Conservation (phyloP, 2,329 filamentous ascomycete genomes). For the Arthrinium puccinioides region DNA sequence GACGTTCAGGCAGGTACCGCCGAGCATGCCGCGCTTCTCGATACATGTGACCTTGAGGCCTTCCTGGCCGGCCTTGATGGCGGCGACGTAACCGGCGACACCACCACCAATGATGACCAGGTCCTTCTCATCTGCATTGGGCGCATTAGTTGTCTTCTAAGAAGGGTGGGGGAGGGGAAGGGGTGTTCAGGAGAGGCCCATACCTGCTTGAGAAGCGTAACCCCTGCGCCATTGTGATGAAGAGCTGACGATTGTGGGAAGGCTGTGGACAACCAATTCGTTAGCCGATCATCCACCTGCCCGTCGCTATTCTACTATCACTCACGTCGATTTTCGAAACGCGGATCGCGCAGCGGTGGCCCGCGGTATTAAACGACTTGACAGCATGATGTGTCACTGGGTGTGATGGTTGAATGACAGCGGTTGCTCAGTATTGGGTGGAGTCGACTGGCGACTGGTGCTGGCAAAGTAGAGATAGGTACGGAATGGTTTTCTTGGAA, state of each 20-base stretch:
- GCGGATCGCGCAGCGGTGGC: constrained; percentile 49
- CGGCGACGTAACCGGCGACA: constrained; percentile 96
- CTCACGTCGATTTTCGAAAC: constrained; percentile 48
- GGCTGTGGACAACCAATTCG: constrained; percentile 27
- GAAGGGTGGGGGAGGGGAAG: constrained; percentile 25
- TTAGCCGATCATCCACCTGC: constrained; percentile 4
- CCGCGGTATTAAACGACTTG: constrained; percentile 54
- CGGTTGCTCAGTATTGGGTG: too few relatives aligned
- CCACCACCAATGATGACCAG: constrained; percentile 96
- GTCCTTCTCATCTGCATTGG: constrained; percentile 75
- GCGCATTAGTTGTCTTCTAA: constrained; percentile 36
- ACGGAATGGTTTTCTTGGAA: too few relatives aligned
- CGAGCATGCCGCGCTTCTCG: constrained; percentile 92
- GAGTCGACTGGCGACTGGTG: too few relatives aligned
- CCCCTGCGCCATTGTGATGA: constrained; percentile 48
- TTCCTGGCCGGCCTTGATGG: constrained; percentile 97
- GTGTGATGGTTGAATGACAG: too few relatives aligned
- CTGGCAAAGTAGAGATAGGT: too few relatives aligned
- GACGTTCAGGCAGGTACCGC: constrained; percentile 96
- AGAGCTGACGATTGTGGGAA: constrained; percentile 40
- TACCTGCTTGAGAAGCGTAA: constrained; percentile 52
- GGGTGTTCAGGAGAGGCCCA: background rate
- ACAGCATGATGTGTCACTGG: constrained; percentile 43
- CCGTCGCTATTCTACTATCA: constrained; percentile 10
- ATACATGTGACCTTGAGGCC: constrained; percentile 96